A percentile compares a stretch with the other conserved stretches of the same genome.
phyloP scores from a whole-genome alignment of 139 green algal genomes.

The Mesostigma viride region DNA sequence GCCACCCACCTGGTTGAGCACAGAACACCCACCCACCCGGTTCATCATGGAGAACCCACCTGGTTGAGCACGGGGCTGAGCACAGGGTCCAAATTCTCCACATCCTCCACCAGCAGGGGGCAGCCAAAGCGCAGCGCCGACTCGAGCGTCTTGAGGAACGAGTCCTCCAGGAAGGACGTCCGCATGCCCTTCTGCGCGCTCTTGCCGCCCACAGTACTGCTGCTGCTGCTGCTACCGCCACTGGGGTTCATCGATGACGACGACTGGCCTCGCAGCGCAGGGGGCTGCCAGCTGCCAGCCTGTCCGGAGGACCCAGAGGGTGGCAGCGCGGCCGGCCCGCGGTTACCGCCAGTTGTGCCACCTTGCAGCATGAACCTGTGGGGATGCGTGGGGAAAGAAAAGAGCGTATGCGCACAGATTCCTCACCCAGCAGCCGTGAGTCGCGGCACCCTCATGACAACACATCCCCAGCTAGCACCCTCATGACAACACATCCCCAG shows the following conservation, averaged over 20 bases:
- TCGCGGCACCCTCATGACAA: too few relatives aligned
- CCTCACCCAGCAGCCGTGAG: too few relatives aligned
- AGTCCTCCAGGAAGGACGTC: background rate
- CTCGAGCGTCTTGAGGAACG: slow-evolving; percentile 7
- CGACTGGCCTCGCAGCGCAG: background rate
- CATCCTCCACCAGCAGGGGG: slow-evolving; percentile 11
- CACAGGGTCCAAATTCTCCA: background rate
- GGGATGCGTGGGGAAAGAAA: too few relatives aligned
- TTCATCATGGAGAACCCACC: too few relatives aligned
- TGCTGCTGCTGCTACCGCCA: background rate
- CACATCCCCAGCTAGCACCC: too few relatives aligned
- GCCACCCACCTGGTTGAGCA: too few relatives aligned
- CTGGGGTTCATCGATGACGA: background rate
- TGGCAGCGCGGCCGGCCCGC: background rate
- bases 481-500: too few relatives aligned
- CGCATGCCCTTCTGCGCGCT: background rate
- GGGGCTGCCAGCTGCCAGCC: background rate
- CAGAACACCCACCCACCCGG: too few relatives aligned
- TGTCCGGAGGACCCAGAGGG: background rate
- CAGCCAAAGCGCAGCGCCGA: slow-evolving; percentile 9
- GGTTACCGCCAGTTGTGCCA: background rate
- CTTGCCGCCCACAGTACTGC: background rate
- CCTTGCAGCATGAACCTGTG: too few relatives aligned
- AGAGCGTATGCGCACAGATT: too few relatives aligned
- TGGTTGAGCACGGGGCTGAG: slow-evolving; percentile 13